These are phyloP conservation scores for Metschnikowia kunwiensis DNA, from an alignment of 805 yeast genomes.

Conservation along the genomic window DNA sequence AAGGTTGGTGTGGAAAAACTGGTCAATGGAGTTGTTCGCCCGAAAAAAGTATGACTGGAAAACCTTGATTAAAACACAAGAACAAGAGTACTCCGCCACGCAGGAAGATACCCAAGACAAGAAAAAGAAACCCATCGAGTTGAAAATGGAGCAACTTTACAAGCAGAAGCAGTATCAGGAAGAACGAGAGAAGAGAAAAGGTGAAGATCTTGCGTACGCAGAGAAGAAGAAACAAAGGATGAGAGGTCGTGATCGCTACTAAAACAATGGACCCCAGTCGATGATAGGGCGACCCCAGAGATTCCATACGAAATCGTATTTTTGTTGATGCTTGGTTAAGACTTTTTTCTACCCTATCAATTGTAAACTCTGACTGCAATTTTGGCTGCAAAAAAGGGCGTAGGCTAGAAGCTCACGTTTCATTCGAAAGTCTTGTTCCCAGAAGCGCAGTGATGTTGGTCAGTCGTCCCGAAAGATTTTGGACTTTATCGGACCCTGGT, in stretches of 20 bases:
- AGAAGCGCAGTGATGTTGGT: too few relatives aligned
- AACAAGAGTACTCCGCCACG: conserved; percentile 25
- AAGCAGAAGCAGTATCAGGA: conserved; percentile 29
- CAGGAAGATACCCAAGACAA: conserved; percentile 17
- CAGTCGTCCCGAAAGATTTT: too few relatives aligned
- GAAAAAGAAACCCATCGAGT: conserved; percentile 38
- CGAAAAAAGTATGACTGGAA: conserved; percentile 86
- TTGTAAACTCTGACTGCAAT: too few relatives aligned
- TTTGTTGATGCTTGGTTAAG: too few relatives aligned
- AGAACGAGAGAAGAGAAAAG: conserved; percentile 27
- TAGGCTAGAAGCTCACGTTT: too few relatives aligned
- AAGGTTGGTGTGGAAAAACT: conserved; percentile 89
- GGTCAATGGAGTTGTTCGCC: conserved; percentile 78
- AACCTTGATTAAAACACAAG: conserved; percentile 48
- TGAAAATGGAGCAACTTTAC: conserved; percentile 39
- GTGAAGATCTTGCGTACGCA: conserved; percentile 18
- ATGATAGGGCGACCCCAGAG: too few relatives aligned
- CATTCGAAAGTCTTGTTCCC: too few relatives aligned
- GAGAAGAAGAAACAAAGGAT: conserved; percentile 13
- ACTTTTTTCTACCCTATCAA: too few relatives aligned
- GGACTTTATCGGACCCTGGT: too few relatives aligned
- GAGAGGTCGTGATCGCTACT: conserved; percentile 15
- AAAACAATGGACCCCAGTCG: too few relatives aligned
- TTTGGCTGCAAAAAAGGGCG: too few relatives aligned
- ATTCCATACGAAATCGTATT: too few relatives aligned